Evolutionary conservation across 1,139 yeast species (phyloP), one percentile per base, ranked within the genome.

Genomic region (Sugiyamaella pinicola): DNA sequence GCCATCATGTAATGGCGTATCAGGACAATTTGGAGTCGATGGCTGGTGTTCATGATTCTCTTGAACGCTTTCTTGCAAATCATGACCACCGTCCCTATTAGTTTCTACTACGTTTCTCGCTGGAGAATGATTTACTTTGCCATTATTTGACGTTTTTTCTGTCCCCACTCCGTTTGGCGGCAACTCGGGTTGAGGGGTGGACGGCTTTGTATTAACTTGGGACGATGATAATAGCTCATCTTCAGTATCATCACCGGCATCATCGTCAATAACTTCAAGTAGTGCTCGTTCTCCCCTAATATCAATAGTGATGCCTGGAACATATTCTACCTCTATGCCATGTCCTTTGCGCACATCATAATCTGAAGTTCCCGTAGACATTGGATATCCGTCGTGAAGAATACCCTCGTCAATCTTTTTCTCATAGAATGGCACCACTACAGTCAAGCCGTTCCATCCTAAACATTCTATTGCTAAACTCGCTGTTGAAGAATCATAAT

Each of bases 401-500:
- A 42, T 47, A 5, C 53, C 53, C 21, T 35, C 49, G 28, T 37
- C 41, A 17, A 17, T 26, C 3, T 39, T 28, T 8, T 41, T 44
- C 7, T 35, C 65, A 21, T 60, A 58, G 17, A 70, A 70, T 1
- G 91, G 91, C 46, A 86, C 77, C 9, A 79, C 75, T 33, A 86
- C 77, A 18, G 79, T 80, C 54, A 84, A 70, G 3, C 95, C 95
- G 63, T 87, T 87, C 71, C 81, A 78, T 1, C 95, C 95, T 55
- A 81, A 64, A 64, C 95, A 87, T 44, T 75, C 76, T 52, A 86
- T 67, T 5, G 57, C 58, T 7, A 72, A 52, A n/a, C 65, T 51
- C 17, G 56, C 49, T 18, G 50, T 45, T 13, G 67, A 61, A 12
- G 57, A 49, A 37, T 65, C 58, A 55, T 68, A 75, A 13, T 67